These are phyloP conservation scores for Pythium aquatile DNA, from an alignment of 352 stramenopile species.

Conservation along the genomic window DNA sequence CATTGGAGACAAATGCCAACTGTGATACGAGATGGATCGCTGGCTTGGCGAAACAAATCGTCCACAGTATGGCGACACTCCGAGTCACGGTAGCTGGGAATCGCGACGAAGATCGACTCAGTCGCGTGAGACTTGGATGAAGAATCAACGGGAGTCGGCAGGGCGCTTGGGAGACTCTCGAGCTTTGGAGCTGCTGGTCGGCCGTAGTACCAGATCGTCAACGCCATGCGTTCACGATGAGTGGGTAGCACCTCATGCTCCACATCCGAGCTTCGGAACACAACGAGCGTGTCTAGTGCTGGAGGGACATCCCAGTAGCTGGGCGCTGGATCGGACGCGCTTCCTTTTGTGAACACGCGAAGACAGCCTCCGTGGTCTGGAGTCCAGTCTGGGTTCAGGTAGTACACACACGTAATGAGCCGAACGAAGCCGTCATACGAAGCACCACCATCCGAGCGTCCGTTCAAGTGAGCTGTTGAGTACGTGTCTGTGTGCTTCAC, in stretches of 20 bases:
- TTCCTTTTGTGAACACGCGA: conserved; percentile 47
- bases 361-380: conserved; percentile 57
- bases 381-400: conserved; percentile 78
- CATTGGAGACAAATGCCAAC: conserved; percentile 90
- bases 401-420: conserved; percentile 84
- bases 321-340: not conserved
- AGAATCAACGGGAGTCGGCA: not conserved
- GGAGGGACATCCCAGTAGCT: conserved; percentile 74
- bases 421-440: conserved; percentile 35
- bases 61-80: conserved; percentile 87
- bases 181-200: conserved; percentile 5
- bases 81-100: conserved; percentile 92
- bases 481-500: conserved; percentile 73
- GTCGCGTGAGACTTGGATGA: not conserved
- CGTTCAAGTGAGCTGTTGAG: conserved; percentile 33
- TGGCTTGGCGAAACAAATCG: conserved; percentile 60
- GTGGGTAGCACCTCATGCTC: conserved; percentile 90
- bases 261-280: conserved; percentile 91
- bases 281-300: conserved; percentile 81
- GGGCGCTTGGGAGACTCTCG: not conserved
- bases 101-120: conserved; percentile 91
- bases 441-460: conserved; percentile 17
- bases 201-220: conserved; percentile 96
- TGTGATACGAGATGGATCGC: conserved; percentile 62
- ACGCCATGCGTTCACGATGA: conserved; percentile 78